These are phyloP conservation scores for Coemansia asiatica DNA, from an alignment of 192 early-diverging fungal species.

Conservation along the genomic window DNA sequence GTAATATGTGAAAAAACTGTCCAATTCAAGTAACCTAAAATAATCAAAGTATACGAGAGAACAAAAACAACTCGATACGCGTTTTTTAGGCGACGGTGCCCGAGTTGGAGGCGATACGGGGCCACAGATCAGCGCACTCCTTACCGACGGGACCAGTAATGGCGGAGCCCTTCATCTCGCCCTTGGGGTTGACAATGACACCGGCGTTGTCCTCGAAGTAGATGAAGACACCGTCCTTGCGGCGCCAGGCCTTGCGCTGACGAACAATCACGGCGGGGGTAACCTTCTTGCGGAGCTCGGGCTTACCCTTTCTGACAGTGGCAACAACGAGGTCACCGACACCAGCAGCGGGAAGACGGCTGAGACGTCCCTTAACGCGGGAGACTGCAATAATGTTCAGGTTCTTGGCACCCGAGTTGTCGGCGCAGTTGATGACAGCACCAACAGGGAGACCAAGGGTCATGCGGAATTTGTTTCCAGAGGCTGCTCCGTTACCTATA, in stretches of 20 bases:
- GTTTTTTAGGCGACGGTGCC: slow-evolving; percentile 74
- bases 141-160: slow-evolving; percentile 99
- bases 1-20: slow-evolving; percentile 9
- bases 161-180: slow-evolving; percentile 99
- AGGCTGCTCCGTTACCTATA: slow-evolving; percentile 61
- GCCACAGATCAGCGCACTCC: slow-evolving; percentile 99
- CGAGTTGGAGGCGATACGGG: slow-evolving; percentile 94
- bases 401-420: slow-evolving; percentile 99
- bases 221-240: slow-evolving; percentile 97
- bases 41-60: slow-evolving; percentile 7
- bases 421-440: slow-evolving; percentile 99
- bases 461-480: slow-evolving; percentile 98
- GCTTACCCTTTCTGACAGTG: slow-evolving; percentile 99
- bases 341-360: slow-evolving; percentile 96
- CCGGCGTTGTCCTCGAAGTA: slow-evolving; percentile 99
- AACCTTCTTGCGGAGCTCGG: slow-evolving; percentile 99
- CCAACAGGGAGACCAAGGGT: slow-evolving; percentile 94
- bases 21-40: slow-evolving; percentile 25
- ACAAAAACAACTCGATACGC: slow-evolving; percentile 13
- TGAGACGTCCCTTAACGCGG: slow-evolving; percentile 93
- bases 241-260: slow-evolving; percentile 99
- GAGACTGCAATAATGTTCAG: slow-evolving; percentile 98
- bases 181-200: slow-evolving; percentile 99
- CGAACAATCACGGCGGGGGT: slow-evolving; percentile 99
- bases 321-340: slow-evolving; percentile 99